A percentile compares a stretch with the other conserved stretches of the same genome.
These are phyloP conservation scores for Claviceps digitariae DNA, from an alignment of 2,329 filamentous ascomycete species.

Conservation along the genomic window DNA sequence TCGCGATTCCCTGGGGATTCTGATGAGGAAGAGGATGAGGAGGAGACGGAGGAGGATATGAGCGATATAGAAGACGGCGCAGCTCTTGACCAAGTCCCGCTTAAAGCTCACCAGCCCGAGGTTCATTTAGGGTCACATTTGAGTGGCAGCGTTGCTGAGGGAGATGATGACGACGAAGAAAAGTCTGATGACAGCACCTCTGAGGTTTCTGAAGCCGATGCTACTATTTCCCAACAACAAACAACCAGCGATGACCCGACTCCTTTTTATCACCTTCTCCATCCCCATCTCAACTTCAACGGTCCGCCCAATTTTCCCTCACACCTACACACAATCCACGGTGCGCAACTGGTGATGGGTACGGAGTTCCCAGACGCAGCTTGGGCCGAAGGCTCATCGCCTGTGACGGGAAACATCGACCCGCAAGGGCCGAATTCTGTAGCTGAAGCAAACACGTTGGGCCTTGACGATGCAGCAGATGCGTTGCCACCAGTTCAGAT, in stretches of 20 bases:
- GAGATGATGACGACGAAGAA: not conserved
- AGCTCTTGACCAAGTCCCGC: slow-evolving; percentile 9
- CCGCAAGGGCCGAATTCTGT: not conserved
- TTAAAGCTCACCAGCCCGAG: not conserved
- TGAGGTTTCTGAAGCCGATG: not conserved
- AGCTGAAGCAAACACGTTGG: not conserved
- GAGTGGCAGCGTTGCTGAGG: not conserved
- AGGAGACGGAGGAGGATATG: slow-evolving; percentile 19
- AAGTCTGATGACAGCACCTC: not conserved
- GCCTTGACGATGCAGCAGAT: not conserved
- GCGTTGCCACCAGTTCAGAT: slow-evolving; percentile 10
- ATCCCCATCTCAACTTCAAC: slow-evolving; percentile 1
- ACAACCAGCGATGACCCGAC: slow-evolving; percentile 5
- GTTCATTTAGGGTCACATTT: not conserved
- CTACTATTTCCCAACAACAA: slow-evolving; percentile 4
- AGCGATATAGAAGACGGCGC: slow-evolving; percentile 22
- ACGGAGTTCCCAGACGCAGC: not conserved
- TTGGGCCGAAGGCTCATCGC: not conserved
- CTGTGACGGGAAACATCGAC: not conserved
- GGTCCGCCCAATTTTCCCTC: not conserved
- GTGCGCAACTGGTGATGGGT: not conserved
- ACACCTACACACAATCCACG: not conserved
- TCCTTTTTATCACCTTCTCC: not conserved
- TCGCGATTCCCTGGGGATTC: slow-evolving; percentile 6
- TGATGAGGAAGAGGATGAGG: slow-evolving; percentile 14